Base-by-base conservation (phyloP, 768 basidiomycete genomes). In the Mycena vulgaris region DNA sequence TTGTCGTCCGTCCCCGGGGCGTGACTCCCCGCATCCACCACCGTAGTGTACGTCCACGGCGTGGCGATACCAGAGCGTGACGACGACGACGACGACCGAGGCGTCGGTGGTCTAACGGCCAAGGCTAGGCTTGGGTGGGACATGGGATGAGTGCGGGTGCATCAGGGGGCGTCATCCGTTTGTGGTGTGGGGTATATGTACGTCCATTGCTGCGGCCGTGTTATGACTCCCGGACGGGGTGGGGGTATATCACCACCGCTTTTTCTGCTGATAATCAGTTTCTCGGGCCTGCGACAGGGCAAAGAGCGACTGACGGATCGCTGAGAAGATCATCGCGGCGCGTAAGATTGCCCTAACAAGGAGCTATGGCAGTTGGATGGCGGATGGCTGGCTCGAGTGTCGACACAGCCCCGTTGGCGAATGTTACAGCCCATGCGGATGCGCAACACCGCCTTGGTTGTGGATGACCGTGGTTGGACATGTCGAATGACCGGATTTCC, bases 41-140 rank as follows among this genome's bases (percentile, higher is more conserved):
- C 35, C 19, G 68, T 69, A 8, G 68, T 58, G 59, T 65, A 52
- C 21, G 69, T 70, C 64, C 64, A 70, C 23, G 69, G 69, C 2
- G 69, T 65, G 10, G 35, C 40, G 2, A 33, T 31, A 4, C 69
- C 58, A 6, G 68, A 68, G 6, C n/a, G 42, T 2, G 68, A 59
- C 1, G 51, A 52, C 23, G 47, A 48, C 2, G 57, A 31, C 37
- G 68, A 69, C 35, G 37, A 59, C 56, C 52, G 40, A 3, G 68
- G 57, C 57, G 68, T 55, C 30, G 68, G 53, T 14, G 40, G 62
- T 19, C 31, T 57, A 23, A 64, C 62, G 14, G 60, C 56, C 55
- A 59, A 16, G n/a, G 47, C 23, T 27, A 61, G 35, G 39, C 19
- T 48, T 5, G 60, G 33, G 35, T 5, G 52, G 27, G 60, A 56